These are phyloP conservation scores for Rubia peregrina DNA, from an alignment of 305 asterid genomes.

Conservation along the genomic window DNA sequence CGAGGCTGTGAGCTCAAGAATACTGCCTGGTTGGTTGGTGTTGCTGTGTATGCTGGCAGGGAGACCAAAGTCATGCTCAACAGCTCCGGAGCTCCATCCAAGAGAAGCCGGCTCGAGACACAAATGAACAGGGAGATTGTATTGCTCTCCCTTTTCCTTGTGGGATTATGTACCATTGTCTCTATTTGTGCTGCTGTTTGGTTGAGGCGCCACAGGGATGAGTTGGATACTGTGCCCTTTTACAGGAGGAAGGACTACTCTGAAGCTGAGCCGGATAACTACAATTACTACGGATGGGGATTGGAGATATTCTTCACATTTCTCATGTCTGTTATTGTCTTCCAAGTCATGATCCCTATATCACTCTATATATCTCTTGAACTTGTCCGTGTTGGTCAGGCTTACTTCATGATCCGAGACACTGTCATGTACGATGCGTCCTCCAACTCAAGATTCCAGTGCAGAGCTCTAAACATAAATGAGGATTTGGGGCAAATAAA, in stretches of 20 bases:
- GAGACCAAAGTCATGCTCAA: slow-evolving; percentile 99
- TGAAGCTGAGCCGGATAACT: slow-evolving; percentile 37
- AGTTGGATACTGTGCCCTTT: slow-evolving; percentile 68
- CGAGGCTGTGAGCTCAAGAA: slow-evolving; percentile 97
- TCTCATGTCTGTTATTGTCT: slow-evolving; percentile 93
- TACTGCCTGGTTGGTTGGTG: slow-evolving; percentile 84
- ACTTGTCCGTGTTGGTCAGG: slow-evolving; percentile 98
- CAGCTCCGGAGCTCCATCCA: slow-evolving; percentile 96
- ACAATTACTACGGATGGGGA: slow-evolving; percentile 84
- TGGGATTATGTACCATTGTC: slow-evolving; percentile 51
- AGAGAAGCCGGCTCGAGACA: slow-evolving; percentile 86
- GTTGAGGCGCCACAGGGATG: slow-evolving; percentile 67
- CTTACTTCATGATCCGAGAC: slow-evolving; percentile 87
- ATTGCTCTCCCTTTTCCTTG: slow-evolving; percentile 65
- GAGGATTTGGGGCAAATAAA: slow-evolving; percentile 99
- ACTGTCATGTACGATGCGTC: slow-evolving; percentile 55
- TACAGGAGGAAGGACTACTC: slow-evolving; percentile 75
- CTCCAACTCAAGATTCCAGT: slow-evolving; percentile 82
- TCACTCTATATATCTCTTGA: slow-evolving; percentile 96
- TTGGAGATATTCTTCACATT: slow-evolving; percentile 81
- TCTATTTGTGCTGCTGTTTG: slow-evolving; percentile 72
- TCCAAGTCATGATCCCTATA: slow-evolving; percentile 97
- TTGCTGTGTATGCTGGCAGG: slow-evolving; percentile 77
- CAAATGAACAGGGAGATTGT: slow-evolving; percentile 84
- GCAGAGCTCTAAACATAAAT: slow-evolving; percentile 93